Evolutionary conservation across 1,139 yeast genomes (phyloP).

Genomic region (Candida gigantensis): DNA sequence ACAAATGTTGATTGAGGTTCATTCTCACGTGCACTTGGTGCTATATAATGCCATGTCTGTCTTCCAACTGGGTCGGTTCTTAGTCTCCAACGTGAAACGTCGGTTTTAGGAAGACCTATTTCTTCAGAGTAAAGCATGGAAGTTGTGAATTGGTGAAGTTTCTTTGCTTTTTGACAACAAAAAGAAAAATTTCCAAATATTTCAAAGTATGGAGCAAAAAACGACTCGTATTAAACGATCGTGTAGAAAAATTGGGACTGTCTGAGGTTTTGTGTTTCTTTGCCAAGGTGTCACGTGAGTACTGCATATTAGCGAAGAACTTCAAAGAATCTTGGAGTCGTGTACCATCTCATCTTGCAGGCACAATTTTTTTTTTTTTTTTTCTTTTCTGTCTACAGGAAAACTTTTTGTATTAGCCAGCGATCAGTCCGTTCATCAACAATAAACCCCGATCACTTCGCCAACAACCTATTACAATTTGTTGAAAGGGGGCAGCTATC

Average conservation of each 20-base stretch:
- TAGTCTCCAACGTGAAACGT: conserved; percentile 74
- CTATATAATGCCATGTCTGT: conserved; percentile 77
- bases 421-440: no score
- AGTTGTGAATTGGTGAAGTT: no score
- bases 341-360: neutral
- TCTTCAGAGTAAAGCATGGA: conserved; percentile 59
- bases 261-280: no score
- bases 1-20: conserved; percentile 60
- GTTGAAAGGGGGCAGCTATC: neutral
- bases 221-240: conserved; percentile 2
- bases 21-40: conserved; percentile 28
- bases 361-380: neutral
- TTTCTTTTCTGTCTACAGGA: neutral
- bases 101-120: conserved; percentile 67
- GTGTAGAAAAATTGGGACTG: neutral
- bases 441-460: no score
- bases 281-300: neutral
- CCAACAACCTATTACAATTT: neutral
- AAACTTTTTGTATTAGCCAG: no score
- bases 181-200: no score
- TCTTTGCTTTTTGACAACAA: no score
- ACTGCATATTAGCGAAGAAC: neutral
- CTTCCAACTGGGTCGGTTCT: conserved; percentile 71
- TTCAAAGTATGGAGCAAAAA: no score
- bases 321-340: neutral